Evolutionary conservation across 129 eudicot genomes (phyloP).

Genomic region (Chrysanthemum lavandulifolium): DNA sequence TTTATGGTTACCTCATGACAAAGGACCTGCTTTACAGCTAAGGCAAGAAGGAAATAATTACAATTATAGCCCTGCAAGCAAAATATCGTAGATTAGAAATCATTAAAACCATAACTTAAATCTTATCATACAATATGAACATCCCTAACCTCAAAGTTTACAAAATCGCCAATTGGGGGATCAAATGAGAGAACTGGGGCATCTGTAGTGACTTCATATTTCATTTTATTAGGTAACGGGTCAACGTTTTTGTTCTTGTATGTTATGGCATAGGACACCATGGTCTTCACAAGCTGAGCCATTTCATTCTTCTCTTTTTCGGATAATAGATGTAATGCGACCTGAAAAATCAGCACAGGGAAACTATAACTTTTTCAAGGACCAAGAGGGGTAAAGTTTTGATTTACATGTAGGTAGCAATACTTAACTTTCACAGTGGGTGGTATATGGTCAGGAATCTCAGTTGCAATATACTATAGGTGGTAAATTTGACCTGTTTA

Average conservation of each 20-base stretch:
- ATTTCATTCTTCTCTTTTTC: constrained; percentile 68
- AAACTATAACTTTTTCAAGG: constrained; percentile 14
- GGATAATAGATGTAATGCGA: constrained; percentile 75
- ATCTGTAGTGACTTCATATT: constrained; percentile 48
- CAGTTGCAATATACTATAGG: neutral
- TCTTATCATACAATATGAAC: constrained; percentile 7
- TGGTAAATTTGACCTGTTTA: too few species aligned
- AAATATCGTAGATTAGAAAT: constrained; percentile 16
- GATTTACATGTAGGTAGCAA: constrained; percentile 19
- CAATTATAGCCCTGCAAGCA: constrained; percentile 61
- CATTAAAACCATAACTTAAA: neutral
- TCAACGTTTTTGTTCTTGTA: constrained; percentile 63
- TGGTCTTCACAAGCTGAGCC: constrained; percentile 59
- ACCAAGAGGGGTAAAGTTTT: constrained; percentile 1
- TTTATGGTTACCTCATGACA: constrained; percentile 68
- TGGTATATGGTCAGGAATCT: too few species aligned
- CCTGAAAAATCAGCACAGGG: constrained; percentile 45
- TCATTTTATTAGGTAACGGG: constrained; percentile 37
- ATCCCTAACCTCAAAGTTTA: constrained; percentile 63
- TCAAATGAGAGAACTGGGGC: constrained; percentile 64
- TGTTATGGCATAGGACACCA: constrained; percentile 84
- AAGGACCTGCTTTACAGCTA: constrained; percentile 81
- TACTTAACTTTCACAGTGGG: neutral
- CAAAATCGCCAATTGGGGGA: constrained; percentile 71
- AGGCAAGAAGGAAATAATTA: constrained; percentile 56